These are phyloP conservation scores for Fragaria ananassa DNA, from an alignment of 306 rosid genomes.

Conservation along the genomic window DNA sequence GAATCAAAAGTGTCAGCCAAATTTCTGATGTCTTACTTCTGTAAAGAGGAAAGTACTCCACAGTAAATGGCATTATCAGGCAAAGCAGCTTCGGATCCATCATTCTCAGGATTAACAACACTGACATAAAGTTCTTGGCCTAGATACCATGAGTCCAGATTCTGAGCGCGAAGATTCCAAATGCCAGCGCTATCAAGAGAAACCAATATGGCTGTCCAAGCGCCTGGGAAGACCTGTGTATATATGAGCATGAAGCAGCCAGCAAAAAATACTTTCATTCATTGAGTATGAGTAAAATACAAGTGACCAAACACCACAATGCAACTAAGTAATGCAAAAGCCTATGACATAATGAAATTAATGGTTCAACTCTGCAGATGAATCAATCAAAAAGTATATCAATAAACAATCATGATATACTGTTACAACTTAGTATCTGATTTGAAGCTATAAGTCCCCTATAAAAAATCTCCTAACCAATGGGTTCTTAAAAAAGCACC, in stretches of 20 bases:
- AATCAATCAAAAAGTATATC: background rate
- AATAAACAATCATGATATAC: background rate
- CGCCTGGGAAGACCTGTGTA: slow-evolving; percentile 81
- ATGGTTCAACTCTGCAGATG: background rate
- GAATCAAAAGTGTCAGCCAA: background rate
- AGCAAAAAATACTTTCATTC: background rate
- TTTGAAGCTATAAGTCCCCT: background rate
- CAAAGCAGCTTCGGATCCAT: slow-evolving; percentile 40
- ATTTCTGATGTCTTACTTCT: slow-evolving; percentile 52
- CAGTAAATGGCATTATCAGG: slow-evolving; percentile 77
- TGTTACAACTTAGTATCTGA: background rate
- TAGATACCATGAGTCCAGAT: slow-evolving; percentile 83
- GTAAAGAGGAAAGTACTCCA: slow-evolving; percentile 80
- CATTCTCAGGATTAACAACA: slow-evolving; percentile 63
- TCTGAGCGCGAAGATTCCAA: slow-evolving; percentile 88
- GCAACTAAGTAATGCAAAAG: background rate
- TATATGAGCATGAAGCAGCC: slow-evolving; percentile 9
- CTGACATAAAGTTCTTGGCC: slow-evolving; percentile 84
- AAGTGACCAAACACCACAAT: background rate
- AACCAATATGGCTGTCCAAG: slow-evolving; percentile 92
- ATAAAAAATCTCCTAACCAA: background rate
- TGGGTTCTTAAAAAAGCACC: background rate
- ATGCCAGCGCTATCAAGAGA: slow-evolving; percentile 85
- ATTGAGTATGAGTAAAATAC: background rate
- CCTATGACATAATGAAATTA: background rate